Conservation (phyloP, 129 eudicot genomes). For the Flaveria brownii region DNA sequence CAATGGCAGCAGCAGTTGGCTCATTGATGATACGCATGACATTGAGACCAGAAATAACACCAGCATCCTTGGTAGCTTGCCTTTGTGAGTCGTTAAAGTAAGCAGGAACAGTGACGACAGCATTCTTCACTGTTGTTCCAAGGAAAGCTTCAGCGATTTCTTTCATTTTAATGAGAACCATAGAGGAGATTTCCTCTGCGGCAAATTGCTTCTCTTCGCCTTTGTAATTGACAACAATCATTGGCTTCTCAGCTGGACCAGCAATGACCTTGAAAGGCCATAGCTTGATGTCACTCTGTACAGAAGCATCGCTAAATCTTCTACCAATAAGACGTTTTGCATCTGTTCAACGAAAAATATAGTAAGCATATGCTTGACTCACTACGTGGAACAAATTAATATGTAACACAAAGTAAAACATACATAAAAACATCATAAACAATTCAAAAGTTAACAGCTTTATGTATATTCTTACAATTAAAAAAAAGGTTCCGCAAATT, state of each 20-base stretch:
- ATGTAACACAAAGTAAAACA: neutral
- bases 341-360: neutral
- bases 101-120: slow-evolving; percentile 38
- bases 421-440: neutral
- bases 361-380: neutral
- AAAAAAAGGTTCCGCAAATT: neutral
- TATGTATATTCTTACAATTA: no score
- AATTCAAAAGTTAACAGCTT: neutral
- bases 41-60: slow-evolving; percentile 38
- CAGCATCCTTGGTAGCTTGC: slow-evolving; percentile 44
- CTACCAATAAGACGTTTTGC: slow-evolving; percentile 36
- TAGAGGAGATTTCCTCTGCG: slow-evolving; percentile 36
- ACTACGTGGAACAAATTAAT: neutral
- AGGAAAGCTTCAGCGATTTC: slow-evolving; percentile 42
- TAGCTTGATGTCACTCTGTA: slow-evolving; percentile 30
- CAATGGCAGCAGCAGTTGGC: slow-evolving; percentile 52
- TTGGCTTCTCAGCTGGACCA: slow-evolving; percentile 36
- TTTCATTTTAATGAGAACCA: slow-evolving; percentile 35
- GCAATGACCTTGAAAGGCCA: slow-evolving; percentile 33
- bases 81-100: slow-evolving; percentile 36
- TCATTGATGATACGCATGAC: slow-evolving; percentile 45
- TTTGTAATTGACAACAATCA: slow-evolving; percentile 37
- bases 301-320: slow-evolving; percentile 31
- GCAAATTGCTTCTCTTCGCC: slow-evolving; percentile 36
- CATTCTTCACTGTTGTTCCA: slow-evolving; percentile 32